These are phyloP conservation scores for Periconia digitata DNA, from an alignment of 2,329 filamentous ascomycete genomes.

Conservation along the genomic window DNA sequence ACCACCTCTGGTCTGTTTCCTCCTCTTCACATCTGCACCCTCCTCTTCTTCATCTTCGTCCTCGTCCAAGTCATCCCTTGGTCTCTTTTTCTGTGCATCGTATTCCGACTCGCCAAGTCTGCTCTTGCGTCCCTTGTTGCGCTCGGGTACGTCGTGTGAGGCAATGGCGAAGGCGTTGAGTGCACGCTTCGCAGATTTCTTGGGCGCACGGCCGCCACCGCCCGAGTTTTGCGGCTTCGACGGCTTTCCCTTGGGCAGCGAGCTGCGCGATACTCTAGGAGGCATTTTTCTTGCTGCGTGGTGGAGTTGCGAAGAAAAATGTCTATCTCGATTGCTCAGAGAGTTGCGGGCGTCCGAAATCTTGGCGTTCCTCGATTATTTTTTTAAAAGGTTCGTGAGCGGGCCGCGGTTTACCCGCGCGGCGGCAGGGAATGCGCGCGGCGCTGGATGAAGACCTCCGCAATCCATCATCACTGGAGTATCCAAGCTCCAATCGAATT, in stretches of 20 bases:
- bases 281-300: conserved; percentile 42
- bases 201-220: conserved; percentile 41
- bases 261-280: conserved; percentile 46
- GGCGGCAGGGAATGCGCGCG: conserved; percentile 2
- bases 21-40: conserved; percentile 34
- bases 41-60: conserved; percentile 28
- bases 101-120: conserved; percentile 59
- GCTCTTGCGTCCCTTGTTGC: conserved; percentile 56
- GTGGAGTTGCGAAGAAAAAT: not conserved
- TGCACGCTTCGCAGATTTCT: conserved; percentile 55
- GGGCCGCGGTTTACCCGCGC: conserved; percentile 10
- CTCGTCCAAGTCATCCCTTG: conserved; percentile 52
- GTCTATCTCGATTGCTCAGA: not conserved
- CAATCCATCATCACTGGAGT: conserved; percentile 11
- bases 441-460: conserved; percentile 10
- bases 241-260: conserved; percentile 23
- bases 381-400: conserved; percentile 10
- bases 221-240: conserved; percentile 33
- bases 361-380: conserved; percentile 24
- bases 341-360: conserved; percentile 16
- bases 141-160: conserved; percentile 57
- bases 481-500: not conserved
- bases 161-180: conserved; percentile 68
- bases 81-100: conserved; percentile 43
- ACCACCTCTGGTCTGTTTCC: conserved; percentile 21